Evolutionary conservation across 805 yeast species (phyloP).

Genomic region (Saccharomycopsis synnaedendra): DNA sequence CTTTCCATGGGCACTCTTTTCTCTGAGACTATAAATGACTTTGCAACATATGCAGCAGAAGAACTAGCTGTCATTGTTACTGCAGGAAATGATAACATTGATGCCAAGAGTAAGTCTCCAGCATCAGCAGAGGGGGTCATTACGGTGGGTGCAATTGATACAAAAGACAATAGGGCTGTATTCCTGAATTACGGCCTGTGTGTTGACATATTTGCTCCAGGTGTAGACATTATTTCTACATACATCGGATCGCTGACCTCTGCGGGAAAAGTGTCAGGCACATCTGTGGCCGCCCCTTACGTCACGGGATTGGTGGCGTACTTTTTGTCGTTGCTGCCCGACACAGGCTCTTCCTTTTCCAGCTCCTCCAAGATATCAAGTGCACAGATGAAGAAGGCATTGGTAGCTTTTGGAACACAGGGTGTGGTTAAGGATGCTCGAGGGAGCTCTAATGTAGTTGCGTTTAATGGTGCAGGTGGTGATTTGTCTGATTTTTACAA

Average conservation of each 20-base stretch:
- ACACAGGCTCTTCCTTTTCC: slow-evolving; percentile 45
- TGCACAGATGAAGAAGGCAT: slow-evolving; percentile 57
- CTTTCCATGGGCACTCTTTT: slow-evolving; percentile 53
- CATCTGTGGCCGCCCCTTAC: slow-evolving; percentile 57
- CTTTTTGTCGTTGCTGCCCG: slow-evolving; percentile 67
- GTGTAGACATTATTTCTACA: slow-evolving; percentile 43
- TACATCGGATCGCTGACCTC: slow-evolving; percentile 41
- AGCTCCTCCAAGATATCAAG: slow-evolving; percentile 16
- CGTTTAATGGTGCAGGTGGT: slow-evolving; percentile 74
- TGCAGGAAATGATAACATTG: slow-evolving; percentile 51
- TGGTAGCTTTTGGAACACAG: slow-evolving; percentile 57
- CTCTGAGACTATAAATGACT: slow-evolving; percentile 43
- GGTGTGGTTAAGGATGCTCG: slow-evolving; percentile 44
- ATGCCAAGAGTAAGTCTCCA: slow-evolving; percentile 50
- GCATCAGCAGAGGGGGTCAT: slow-evolving; percentile 45
- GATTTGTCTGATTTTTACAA: slow-evolving; percentile 55
- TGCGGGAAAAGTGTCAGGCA: slow-evolving; percentile 43
- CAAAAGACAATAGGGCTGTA: slow-evolving; percentile 35
- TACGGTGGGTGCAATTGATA: slow-evolving; percentile 40
- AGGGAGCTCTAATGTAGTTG: slow-evolving; percentile 66
- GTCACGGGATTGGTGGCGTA: slow-evolving; percentile 45
- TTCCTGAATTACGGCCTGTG: slow-evolving; percentile 44
- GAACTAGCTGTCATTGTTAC: slow-evolving; percentile 48
- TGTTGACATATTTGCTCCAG: slow-evolving; percentile 45
- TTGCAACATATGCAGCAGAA: slow-evolving; percentile 47